phyloP scores from a whole-genome alignment of 2,329 filamentous ascomycete species.

The Colletotrichum lupini region DNA sequence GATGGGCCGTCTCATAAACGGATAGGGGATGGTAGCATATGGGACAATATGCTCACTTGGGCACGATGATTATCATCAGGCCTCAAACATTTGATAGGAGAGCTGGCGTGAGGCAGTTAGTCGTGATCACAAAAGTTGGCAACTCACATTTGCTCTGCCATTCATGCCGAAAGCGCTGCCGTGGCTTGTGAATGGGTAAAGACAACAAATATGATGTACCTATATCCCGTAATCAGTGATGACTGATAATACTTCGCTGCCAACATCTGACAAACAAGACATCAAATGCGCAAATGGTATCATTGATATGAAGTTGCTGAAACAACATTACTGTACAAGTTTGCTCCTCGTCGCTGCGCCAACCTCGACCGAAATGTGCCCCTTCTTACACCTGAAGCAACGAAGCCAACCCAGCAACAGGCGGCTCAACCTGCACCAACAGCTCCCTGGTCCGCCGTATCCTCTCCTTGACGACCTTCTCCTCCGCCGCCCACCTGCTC shows the following conservation, averaged over 20 bases:
- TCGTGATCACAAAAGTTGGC: too few relatives aligned
- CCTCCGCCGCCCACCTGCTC: conserved; percentile 65
- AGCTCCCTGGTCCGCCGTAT: conserved; percentile 62
- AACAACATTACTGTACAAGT: neutral
- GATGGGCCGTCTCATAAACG: neutral
- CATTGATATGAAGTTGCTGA: neutral
- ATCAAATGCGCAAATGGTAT: neutral
- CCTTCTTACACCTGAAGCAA: conserved; percentile 51
- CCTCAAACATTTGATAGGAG: too few relatives aligned
- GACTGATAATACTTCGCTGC: too few relatives aligned
- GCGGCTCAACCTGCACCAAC: conserved; percentile 59
- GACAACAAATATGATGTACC: too few relatives aligned
- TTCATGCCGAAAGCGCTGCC: too few relatives aligned
- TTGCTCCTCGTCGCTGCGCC: neutral
- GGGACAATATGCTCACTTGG: neutral
- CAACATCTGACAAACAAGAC: too few relatives aligned
- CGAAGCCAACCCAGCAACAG: conserved; percentile 45
- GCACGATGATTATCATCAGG: too few relatives aligned
- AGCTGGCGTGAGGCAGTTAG: too few relatives aligned
- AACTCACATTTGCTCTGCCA: too few relatives aligned
- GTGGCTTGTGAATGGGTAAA: too few relatives aligned
- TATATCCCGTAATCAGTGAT: too few relatives aligned
- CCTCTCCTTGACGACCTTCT: conserved; percentile 64
- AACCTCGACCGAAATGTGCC: too few relatives aligned
- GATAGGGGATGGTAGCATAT: neutral